phyloP scores from a whole-genome alignment of 2,329 filamentous ascomycete genomes.

The Alternaria novae-zelandiae region DNA sequence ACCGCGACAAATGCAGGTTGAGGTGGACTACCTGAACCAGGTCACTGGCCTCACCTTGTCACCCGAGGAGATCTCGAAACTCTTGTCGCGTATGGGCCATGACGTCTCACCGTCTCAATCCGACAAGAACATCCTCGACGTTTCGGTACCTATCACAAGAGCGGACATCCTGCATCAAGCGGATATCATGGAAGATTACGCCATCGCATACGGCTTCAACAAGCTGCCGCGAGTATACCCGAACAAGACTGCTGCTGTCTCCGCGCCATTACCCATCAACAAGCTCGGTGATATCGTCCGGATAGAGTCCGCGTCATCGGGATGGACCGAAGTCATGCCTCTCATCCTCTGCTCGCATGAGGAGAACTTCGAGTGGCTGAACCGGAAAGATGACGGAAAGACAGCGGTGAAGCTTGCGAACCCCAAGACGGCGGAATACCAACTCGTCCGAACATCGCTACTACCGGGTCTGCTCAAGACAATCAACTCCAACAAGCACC shows the following conservation, averaged over 20 bases:
- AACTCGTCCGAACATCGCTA: conserved; percentile 86
- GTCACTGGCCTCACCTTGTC: conserved; percentile 84
- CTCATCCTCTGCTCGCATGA: conserved; percentile 96
- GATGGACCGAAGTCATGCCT: conserved; percentile 96
- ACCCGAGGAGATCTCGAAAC: conserved; percentile 75
- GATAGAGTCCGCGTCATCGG: conserved; percentile 86
- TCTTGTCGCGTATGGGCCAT: conserved; percentile 89
- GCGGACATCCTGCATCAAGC: conserved; percentile 96
- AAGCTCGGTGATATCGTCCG: conserved; percentile 93
- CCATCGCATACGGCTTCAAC: conserved; percentile 98
- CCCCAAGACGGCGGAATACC: conserved; percentile 91
- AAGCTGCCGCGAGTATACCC: conserved; percentile 87
- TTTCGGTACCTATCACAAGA: conserved; percentile 84
- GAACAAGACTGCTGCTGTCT: conserved; percentile 84
- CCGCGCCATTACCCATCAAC: conserved; percentile 87
- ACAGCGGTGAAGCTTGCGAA: conserved; percentile 87
- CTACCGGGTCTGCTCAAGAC: conserved; percentile 91
- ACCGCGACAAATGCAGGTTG: conserved; percentile 78
- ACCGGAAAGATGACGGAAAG: conserved; percentile 83
- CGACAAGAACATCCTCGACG: conserved; percentile 72
- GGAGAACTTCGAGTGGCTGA: conserved; percentile 96
- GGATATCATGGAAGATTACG: conserved; percentile 98
- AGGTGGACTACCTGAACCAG: conserved; percentile 91
- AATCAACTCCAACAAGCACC: conserved; percentile 89
- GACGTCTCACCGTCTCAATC: conserved; percentile 76